Percentiles rank a stretch among this genome's conserved stretches.
These are phyloP conservation scores for Beta corolliflora DNA, from an alignment of 179 eudicot species.

Conservation along the genomic window DNA sequence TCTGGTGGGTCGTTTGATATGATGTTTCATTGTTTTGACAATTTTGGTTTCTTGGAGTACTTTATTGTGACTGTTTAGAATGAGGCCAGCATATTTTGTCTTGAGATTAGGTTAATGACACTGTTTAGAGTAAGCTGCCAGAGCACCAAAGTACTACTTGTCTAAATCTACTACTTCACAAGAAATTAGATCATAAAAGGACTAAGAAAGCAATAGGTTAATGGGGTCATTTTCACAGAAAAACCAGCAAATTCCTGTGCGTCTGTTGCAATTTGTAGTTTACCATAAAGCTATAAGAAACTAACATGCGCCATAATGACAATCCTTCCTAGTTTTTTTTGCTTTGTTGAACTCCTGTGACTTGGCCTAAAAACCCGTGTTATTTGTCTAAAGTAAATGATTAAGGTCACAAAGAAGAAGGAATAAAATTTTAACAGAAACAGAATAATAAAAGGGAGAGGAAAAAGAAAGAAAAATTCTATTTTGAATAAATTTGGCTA, in stretches of 20 bases:
- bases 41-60: not conserved
- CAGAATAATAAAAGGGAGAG: no score
- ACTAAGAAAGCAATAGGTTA: not conserved
- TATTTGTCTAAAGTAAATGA: constrained; percentile 27
- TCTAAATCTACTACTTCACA: not conserved
- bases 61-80: not conserved
- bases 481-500: no score
- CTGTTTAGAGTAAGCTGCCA: constrained; percentile 13
- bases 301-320: constrained; percentile 36
- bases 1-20: not conserved
- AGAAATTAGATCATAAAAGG: not conserved
- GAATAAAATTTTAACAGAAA: not conserved
- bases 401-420: constrained; percentile 23
- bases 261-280: constrained; percentile 20
- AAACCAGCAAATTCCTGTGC: constrained; percentile 20
- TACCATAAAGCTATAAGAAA: constrained; percentile 21
- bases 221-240: constrained; percentile 20
- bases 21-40: constrained; percentile 21
- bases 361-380: constrained; percentile 34
- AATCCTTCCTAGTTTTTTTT: constrained; percentile 21
- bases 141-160: not conserved
- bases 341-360: constrained; percentile 3
- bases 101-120: constrained; percentile 24
- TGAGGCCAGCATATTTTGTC: constrained; percentile 15
- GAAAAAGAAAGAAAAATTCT: no score